Base-by-base conservation (phyloP, 2,329 filamentous ascomycete species). In the Scolecobasidium constrictum region DNA sequence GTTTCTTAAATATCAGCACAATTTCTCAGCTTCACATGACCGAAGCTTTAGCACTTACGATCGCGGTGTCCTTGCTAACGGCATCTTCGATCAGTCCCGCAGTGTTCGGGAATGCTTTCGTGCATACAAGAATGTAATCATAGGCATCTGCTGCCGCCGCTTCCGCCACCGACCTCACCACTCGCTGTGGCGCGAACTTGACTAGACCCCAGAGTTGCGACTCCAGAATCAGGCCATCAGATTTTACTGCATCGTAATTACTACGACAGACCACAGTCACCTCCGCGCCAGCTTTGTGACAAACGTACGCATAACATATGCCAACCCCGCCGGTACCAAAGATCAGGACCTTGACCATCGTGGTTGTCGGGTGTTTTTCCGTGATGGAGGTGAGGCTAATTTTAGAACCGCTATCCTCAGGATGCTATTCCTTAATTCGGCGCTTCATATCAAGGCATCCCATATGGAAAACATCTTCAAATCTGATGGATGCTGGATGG, bases 71-170 rank as follows among this genome's bases (percentile, higher is more conserved):
- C 7, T 54, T 52, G 1, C 53, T 55, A 3, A 71, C 55, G 3
- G 60, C 67, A 1, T 65, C 59, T 4, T 51, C 50, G 37, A 72
- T 63, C 17, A 59, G 47, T 4, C 61, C 52, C 12, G 60, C 59
- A 4, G 52, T 55, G 6, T 53, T 59, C 1, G 66, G 65, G 19
- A 69, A 60, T 12, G 62, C 65, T 57, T 73, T 72, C 44, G 59
- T 63, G 21, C 57, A 62, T 28, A 72, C 61, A 9, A 72, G 44
- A n/a, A 72, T 50, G 50, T 65, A 72, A 52, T 72, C 68, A 50
- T 62, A 72, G 2, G 56, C 52, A 3, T 48, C 19, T 28, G 47
- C 17, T 43, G 28, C 9, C 46, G 52, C 55, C 19, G 61, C 64
- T 52, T 66, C 61, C 17, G 50, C 45, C 18, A 59, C 60, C 35